phyloP scores from a whole-genome alignment of 805 yeast genomes.

The Candida suzukii region DNA sequence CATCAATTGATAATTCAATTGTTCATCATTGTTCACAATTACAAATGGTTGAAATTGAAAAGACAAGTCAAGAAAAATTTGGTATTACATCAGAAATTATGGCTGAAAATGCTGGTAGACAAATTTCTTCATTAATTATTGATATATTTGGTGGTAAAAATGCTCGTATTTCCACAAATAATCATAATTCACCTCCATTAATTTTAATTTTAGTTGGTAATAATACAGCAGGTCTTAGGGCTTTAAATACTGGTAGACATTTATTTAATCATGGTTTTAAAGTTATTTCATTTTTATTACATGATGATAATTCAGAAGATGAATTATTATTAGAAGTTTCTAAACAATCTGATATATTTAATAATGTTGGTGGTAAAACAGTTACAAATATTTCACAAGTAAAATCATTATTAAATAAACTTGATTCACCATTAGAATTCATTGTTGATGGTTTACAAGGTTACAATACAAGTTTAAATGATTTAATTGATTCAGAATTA shows the following conservation, averaged over 20 bases:
- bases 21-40: constrained; percentile 68
- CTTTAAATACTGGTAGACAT: constrained; percentile 74
- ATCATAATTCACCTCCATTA: constrained; percentile 76
- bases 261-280: constrained; percentile 67
- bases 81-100: constrained; percentile 38
- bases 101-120: constrained; percentile 64
- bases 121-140: constrained; percentile 52
- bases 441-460: constrained; percentile 84
- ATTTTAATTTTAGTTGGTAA: constrained; percentile 69
- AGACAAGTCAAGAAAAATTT: constrained; percentile 46
- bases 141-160: constrained; percentile 63
- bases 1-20: constrained; percentile 15
- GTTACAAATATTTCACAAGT: constrained; percentile 30
- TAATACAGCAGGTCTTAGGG: constrained; percentile 66
- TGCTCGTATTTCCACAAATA: constrained; percentile 49
- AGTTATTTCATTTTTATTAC: constrained; percentile 45
- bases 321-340: constrained; percentile 27
- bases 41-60: constrained; percentile 71
- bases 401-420: constrained; percentile 31
- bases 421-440: constrained; percentile 72
- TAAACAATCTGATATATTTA: constrained; percentile 49
- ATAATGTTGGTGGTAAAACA: constrained; percentile 64
- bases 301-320: constrained; percentile 31
- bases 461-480: constrained; percentile 61
- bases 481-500: constrained; percentile 40